Percentiles rank a stretch among this genome's conserved stretches.
Conservation (phyloP, 192 early-diverging fungal species). For the Coemansia sp. region DNA sequence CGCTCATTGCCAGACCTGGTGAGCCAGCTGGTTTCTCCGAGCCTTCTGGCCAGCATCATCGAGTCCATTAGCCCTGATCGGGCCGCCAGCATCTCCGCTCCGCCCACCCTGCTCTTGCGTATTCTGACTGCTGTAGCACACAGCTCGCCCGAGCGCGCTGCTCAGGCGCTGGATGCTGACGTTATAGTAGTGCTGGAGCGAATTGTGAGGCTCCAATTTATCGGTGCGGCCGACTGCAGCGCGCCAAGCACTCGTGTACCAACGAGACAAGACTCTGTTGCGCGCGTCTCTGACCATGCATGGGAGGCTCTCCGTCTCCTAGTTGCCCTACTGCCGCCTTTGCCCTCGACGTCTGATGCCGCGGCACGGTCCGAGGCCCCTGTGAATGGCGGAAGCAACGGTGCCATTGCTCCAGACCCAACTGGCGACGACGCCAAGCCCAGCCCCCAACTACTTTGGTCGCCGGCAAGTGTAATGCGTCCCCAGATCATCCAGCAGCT, state of each 20-base stretch:
- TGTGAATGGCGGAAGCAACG: background rate
- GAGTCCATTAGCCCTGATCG: constrained; percentile 52
- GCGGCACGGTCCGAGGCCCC: constrained; percentile 1
- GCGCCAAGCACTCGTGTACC: background rate
- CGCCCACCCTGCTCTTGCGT: constrained; percentile 14
- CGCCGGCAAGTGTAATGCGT: constrained; percentile 8
- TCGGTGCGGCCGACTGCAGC: background rate
- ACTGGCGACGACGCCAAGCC: background rate
- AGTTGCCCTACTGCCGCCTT: constrained; percentile 18
- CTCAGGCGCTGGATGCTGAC: constrained; percentile 19
- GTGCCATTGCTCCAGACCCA: background rate
- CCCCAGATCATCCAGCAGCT: constrained; percentile 19
- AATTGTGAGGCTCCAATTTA: constrained; percentile 10
- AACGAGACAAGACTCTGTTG: background rate
- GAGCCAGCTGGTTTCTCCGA: constrained; percentile 59
- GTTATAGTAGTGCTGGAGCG: constrained; percentile 8
- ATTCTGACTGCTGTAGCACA: constrained; percentile 13
- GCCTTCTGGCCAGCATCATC: constrained; percentile 59
- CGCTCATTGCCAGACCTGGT: constrained; percentile 54
- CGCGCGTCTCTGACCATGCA: constrained; percentile 18
- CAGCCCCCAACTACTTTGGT: background rate
- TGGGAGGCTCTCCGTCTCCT: constrained; percentile 35
- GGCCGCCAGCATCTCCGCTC: constrained; percentile 22
- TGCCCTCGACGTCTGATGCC: constrained; percentile 8
- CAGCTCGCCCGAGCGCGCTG: constrained; percentile 16